Evolutionary conservation across 2,329 filamentous ascomycete genomes (phyloP), one percentile per base, ranked within the genome.

Genomic region (Beauveria sp.): DNA sequence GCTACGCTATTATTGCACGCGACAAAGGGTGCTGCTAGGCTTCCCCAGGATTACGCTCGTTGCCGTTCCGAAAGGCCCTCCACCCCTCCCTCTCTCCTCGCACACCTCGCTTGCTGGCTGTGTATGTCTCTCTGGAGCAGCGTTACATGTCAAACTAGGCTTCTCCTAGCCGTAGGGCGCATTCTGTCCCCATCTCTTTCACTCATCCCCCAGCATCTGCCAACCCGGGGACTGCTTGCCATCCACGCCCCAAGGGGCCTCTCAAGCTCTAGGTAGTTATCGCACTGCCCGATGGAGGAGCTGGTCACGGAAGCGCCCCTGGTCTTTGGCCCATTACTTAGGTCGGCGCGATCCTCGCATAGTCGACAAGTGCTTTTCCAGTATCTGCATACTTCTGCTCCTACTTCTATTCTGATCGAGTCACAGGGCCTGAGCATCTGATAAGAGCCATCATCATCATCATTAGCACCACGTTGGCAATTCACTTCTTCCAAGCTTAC

Each of bases 41-140:
- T 49, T 60, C 57, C 57, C 57, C 57, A 60, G 49, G 24, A 60
- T 53, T 46, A 60, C 57, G 24, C 26, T 38, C 40, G n/a, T 60
- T 20, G 49, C 49, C 40, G 28, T 59, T 52, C 49, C 46, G n/a
- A 34, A 50, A 10, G 4, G 26, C 26, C 24, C 24, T 26, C n/a
- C 47, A n/a, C 16, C 26, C 18, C 22, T 22, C 28, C 26, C 43
- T 46, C 43, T 49, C 43, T 58, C 20, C 56, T 20, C 30, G 28
- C 56, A 30, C 18, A 45, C 46, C 34, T 18, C 28, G 22, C 4
- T 38, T 2, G 12, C 55, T 38, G 45, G 43, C 54, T 30, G n/a
- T 16, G 51, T 22, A 24, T 34, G 18, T 56, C 53, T 34, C 16
- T 45, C 40, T 24, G 20, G 38, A 30, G 26, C 42, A 18, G 42